phyloP scores from a whole-genome alignment of 176 grass and related monocot species.

The Bonia amplexicaulis region DNA sequence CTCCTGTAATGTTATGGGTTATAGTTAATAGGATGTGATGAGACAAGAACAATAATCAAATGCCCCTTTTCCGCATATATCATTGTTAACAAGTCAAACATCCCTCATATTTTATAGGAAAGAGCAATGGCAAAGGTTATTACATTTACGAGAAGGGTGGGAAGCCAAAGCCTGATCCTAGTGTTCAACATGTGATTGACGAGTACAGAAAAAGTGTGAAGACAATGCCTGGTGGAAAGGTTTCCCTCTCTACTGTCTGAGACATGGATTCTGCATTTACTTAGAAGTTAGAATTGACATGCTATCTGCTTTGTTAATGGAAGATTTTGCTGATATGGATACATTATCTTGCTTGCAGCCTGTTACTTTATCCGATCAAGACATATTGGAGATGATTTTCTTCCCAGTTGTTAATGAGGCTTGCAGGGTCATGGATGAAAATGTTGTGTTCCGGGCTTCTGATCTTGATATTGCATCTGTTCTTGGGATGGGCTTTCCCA shows the following conservation, averaged over 20 bases:
- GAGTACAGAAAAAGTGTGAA: conserved; percentile 60
- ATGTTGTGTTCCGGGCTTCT: conserved; percentile 66
- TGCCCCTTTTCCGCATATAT: not conserved
- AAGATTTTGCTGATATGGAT: not conserved
- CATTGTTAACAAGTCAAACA: not conserved
- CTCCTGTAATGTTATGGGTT: not conserved
- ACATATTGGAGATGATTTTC: conserved; percentile 94
- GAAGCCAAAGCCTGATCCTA: conserved; percentile 89
- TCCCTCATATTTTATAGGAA: conserved; percentile 49
- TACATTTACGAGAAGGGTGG: conserved; percentile 92
- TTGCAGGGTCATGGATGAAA: conserved; percentile 89
- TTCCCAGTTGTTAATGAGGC: conserved; percentile 93
- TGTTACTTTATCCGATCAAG: conserved; percentile 65
- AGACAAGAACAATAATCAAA: not conserved
- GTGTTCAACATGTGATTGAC: conserved; percentile 66
- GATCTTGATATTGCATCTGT: conserved; percentile 94
- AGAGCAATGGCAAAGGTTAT: conserved; percentile 88
- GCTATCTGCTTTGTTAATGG: not conserved
- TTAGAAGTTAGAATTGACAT: conserved; percentile 4
- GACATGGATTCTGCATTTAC: conserved; percentile 13
- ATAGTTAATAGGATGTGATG: not conserved
- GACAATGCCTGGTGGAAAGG: conserved; percentile 74
- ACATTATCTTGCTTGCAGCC: conserved; percentile 48
- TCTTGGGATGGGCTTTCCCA: conserved; percentile 96
- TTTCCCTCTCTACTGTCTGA: conserved; percentile 10